Evolutionary conservation across 345 rosid species (phyloP), one percentile per base, ranked within the genome.

Genomic region (Hibiscus mutabilis): DNA sequence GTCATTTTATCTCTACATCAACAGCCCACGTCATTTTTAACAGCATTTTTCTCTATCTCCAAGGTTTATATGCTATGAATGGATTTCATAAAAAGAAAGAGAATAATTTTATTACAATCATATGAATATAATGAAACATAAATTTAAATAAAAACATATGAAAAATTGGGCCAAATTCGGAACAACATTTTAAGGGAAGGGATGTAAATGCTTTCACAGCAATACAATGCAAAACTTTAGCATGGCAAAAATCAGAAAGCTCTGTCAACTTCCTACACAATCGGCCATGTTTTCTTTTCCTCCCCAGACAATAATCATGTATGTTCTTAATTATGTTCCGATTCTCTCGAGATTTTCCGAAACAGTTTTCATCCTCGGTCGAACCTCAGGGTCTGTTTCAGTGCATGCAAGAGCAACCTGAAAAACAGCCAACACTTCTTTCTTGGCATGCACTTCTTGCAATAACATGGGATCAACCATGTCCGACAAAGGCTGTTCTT

Each of bases 321-420:
- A 47, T 75, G 27, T 37, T 37, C 13, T 65, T 15, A 60, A 60
- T 42, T 69, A 87, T 25, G 84, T 66, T 60, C 96, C 84, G 33
- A 95, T 79, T 84, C 84, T 88, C 40, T 91, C 98, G 7, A 95
- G 85, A 76, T 84, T 95, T 73, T 92, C 99, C 0, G 94, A 88
- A 5, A 95, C 91, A 15, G 77, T 90, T 83, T 92, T 95, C 99
- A 95, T 92, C 78, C 97, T 84, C 4, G 97, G 97, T 57, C 99
- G 91, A 12, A 87, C 12, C 77, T 95, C 99, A 0, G 98, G 94
- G 42, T 95, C 99, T 5, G 72, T 74, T 78, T 95, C 97, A 0
- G 98, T 86, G 83, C 99, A 95, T 15, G 96, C 84, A 31, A 95
- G 82, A 11, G 99, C 99, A 22, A 95, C 85, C 49, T 95, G 96